phyloP scores from a whole-genome alignment of 495 filamentous ascomycete species.

The Trichoderma gamsii region DNA sequence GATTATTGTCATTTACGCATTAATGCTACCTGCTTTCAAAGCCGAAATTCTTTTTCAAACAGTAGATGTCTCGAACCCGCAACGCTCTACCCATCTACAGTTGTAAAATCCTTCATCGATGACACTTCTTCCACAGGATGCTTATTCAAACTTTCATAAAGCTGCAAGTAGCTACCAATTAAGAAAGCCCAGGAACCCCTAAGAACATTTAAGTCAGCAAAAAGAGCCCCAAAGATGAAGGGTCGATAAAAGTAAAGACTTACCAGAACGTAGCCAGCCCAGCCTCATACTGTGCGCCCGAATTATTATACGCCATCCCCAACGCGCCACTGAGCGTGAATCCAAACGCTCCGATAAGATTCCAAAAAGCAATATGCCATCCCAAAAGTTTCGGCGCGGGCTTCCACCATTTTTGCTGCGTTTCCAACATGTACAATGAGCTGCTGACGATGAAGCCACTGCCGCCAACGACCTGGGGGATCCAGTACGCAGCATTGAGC shows the following conservation, averaged over 20 bases:
- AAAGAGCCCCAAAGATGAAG: neutral
- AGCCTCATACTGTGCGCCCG: constrained; percentile 51
- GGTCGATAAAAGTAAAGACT: neutral
- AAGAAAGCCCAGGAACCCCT: constrained; percentile 67
- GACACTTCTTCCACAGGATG: constrained; percentile 40
- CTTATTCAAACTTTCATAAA: constrained; percentile 59
- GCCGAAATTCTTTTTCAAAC: too few species aligned
- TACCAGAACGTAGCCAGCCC: constrained; percentile 31
- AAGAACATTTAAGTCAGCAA: neutral
- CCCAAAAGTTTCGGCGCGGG: constrained; percentile 55
- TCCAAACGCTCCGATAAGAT: constrained; percentile 50
- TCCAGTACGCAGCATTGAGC: constrained; percentile 56
- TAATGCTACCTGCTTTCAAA: too few species aligned
- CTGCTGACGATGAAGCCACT: constrained; percentile 55
- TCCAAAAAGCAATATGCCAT: constrained; percentile 43
- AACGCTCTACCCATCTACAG: neutral
- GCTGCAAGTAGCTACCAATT: constrained; percentile 58
- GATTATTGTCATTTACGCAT: too few species aligned
- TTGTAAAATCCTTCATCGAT: neutral
- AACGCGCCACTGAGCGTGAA: constrained; percentile 64
- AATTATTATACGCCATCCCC: constrained; percentile 38
- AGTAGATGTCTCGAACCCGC: neutral
- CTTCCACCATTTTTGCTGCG: constrained; percentile 58
- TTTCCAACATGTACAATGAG: constrained; percentile 62
- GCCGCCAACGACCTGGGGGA: constrained; percentile 63